Conservation (phyloP, 108 stramenopile genomes). For the Cyclotella sp. region DNA sequence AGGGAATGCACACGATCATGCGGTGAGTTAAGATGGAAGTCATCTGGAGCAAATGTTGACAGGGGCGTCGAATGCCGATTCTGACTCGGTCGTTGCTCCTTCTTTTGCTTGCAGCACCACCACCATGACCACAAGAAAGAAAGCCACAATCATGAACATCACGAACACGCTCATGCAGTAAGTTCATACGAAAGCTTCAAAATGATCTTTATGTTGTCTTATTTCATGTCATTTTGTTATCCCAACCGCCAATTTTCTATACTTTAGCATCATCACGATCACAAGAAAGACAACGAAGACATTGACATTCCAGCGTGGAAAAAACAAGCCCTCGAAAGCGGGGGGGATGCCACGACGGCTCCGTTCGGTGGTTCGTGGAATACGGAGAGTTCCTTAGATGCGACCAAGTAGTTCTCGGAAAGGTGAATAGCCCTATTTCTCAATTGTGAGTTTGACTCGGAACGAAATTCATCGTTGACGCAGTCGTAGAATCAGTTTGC, state of each 20-base stretch:
- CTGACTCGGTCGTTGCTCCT: background rate
- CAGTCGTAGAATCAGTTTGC: background rate
- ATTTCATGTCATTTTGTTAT: background rate
- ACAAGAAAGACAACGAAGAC: constrained; percentile 31
- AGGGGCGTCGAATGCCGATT: background rate
- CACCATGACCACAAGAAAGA: constrained; percentile 26
- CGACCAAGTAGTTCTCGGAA: constrained; percentile 38
- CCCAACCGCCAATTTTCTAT: background rate
- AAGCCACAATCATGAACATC: constrained; percentile 18
- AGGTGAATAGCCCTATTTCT: background rate
- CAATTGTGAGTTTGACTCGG: too few species aligned
- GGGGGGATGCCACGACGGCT: constrained; percentile 66
- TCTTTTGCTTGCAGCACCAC: constrained; percentile 13
- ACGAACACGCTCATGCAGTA: background rate
- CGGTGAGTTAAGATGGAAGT: background rate
- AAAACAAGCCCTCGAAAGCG: constrained; percentile 65
- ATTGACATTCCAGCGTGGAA: constrained; percentile 81
- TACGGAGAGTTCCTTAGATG: constrained; percentile 65
- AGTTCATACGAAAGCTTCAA: background rate
- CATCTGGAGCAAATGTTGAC: background rate
- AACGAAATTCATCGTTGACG: too few species aligned
- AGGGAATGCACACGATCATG: constrained; percentile 34
- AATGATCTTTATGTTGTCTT: too few species aligned
- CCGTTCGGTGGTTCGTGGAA: constrained; percentile 83
- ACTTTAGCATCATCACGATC: constrained; percentile 13